Percentiles rank a stretch among this genome's conserved stretches.
These are phyloP conservation scores for Penicillium brevicompactum DNA, from an alignment of 2,329 filamentous ascomycete genomes.

Conservation along the genomic window DNA sequence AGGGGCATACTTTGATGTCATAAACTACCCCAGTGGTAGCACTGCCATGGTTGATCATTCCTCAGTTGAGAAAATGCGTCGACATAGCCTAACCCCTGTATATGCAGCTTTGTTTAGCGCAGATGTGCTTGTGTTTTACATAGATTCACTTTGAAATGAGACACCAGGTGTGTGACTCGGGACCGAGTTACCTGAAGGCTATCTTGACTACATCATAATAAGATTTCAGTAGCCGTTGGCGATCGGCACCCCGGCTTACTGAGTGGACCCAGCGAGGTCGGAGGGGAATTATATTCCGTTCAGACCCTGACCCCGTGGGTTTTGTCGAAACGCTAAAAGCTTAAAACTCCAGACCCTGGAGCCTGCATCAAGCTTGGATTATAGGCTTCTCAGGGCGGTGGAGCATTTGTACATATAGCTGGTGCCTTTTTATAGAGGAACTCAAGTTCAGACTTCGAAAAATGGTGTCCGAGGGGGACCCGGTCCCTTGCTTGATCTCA, in stretches of 20 bases:
- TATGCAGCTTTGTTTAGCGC: background rate
- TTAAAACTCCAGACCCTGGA: background rate
- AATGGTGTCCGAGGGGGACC: no score
- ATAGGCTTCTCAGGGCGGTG: no score
- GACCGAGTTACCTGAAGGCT: background rate
- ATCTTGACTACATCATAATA: background rate
- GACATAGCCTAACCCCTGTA: background rate
- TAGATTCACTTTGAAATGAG: background rate
- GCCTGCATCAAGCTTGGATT: no score
- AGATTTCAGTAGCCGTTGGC: background rate
- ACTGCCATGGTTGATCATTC: background rate
- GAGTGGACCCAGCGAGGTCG: background rate
- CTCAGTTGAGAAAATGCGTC: background rate
- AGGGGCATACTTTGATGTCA: background rate
- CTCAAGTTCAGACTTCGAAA: no score
- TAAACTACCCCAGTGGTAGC: background rate
- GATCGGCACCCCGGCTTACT: background rate
- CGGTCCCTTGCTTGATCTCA: no score
- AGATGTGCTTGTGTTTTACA: background rate
- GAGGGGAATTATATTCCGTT: background rate
- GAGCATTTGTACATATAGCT: background rate
- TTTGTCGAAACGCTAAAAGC: background rate
- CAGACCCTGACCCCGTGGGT: background rate
- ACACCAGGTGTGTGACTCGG: background rate
- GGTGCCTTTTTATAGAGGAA: no score